Conservation (phyloP, 129 eudicot species). For the Silybum marianum region DNA sequence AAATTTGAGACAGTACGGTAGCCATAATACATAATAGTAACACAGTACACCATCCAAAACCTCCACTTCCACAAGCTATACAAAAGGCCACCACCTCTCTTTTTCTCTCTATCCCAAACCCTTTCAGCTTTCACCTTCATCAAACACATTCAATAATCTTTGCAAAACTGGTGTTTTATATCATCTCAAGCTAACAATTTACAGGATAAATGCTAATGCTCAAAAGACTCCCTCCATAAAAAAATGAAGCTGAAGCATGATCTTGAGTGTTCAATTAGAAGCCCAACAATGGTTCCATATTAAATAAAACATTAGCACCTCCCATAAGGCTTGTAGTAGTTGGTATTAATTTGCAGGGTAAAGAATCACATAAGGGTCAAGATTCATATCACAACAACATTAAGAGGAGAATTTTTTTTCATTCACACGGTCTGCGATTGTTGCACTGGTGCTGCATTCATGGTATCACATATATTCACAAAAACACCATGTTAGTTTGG, state of each 20-base stretch:
- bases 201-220: background rate
- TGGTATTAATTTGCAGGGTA: background rate
- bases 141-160: background rate
- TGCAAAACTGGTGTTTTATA: constrained; percentile 7
- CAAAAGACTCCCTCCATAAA: constrained; percentile 7
- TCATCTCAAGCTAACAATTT: constrained; percentile 16
- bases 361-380: background rate
- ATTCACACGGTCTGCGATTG: background rate
- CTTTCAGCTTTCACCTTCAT: constrained; percentile 14
- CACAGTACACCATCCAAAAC: constrained; percentile 1
- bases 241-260: constrained; percentile 8
- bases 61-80: constrained; percentile 17
- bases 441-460: background rate
- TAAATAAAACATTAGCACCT: constrained; percentile 15
- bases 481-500: background rate
- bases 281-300: background rate
- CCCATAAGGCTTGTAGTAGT: constrained; percentile 1
- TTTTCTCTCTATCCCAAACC: background rate
- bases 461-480: background rate
- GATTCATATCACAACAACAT: constrained; percentile 11
- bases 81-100: constrained; percentile 8
- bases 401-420: background rate
- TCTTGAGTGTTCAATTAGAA: background rate
- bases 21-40: background rate
- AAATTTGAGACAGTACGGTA: constrained; percentile 6